Evolutionary conservation across 768 basidiomycete species (phyloP), one percentile per base, ranked within the genome.

Genomic region (Kwoniella sp.): DNA sequence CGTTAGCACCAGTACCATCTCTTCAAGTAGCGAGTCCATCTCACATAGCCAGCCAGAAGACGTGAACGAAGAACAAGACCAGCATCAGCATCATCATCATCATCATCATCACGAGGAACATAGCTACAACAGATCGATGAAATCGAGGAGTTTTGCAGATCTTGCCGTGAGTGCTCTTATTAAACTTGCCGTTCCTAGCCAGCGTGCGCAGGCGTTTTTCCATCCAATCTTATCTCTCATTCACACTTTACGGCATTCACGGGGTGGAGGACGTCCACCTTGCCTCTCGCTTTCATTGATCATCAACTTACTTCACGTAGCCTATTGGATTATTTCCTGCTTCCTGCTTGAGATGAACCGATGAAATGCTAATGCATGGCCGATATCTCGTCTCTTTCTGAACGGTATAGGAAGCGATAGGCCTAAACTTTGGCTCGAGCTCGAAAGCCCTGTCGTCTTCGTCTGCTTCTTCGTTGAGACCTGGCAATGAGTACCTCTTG

Each of bases 111-210:
- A n/a, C n/a, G n/a, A n/a, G n/a, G n/a, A n/a, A n/a, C n/a, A n/a
- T n/a, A n/a, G n/a, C n/a, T n/a, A n/a, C n/a, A n/a, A n/a, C n/a
- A 44, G 40, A 44, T 15, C 36, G 37, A 60, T 60, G 55, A 51
- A 49, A 53, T 56, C 62, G 7, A 64, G n/a, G 50, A 64, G 62
- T 44, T 64, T 64, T 26, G 49, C 48, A 12, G 53, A 64, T 64
- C 40, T 64, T 40, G 62, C 62, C 24, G 62, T 64, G 29, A 63
- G 61, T 63, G 10, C 21, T 10, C 22, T n/a, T n/a, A n/a, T n/a
- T n/a, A n/a, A n/a, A n/a, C n/a, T n/a, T n/a, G n/a, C n/a, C n/a
- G n/a, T n/a, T n/a, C n/a, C n/a, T n/a, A n/a, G n/a, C n/a, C n/a
- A n/a, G n/a, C n/a, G n/a, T n/a, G n/a, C n/a, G n/a, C n/a, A n/a